Conservation (phyloP, 805 yeast species). For the Yarrowia sp. region DNA sequence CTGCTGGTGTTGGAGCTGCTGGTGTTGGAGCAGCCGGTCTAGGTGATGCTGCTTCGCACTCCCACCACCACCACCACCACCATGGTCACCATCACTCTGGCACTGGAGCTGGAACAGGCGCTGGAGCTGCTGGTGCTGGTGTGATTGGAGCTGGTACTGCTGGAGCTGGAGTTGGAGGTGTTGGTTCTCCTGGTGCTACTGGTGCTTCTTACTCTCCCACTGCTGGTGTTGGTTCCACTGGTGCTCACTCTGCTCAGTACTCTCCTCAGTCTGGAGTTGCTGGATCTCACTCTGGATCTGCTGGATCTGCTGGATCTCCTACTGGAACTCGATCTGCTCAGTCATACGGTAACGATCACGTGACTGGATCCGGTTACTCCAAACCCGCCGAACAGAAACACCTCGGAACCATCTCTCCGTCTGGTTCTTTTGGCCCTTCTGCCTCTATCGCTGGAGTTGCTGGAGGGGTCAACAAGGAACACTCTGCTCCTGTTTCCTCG, state of each 20-base stretch:
- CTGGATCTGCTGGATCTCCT: not conserved
- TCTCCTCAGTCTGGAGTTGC: not conserved
- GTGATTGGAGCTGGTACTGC: not conserved
- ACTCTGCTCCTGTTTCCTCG: not conserved
- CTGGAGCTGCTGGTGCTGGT: not conserved
- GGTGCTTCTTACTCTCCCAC: not conserved
- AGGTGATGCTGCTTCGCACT: not conserved
- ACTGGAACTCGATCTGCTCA: not conserved
- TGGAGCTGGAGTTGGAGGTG: not conserved
- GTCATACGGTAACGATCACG: slow-evolving; percentile 2
- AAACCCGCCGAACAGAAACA: not conserved
- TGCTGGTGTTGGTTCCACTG: not conserved
- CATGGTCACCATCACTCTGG: not conserved
- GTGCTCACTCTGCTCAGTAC: not conserved
- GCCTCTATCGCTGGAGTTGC: not conserved
- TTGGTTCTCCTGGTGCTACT: not conserved
- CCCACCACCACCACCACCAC: too few relatives aligned
- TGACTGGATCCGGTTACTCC: not conserved
- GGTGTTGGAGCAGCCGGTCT: not conserved
- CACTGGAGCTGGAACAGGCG: not conserved
- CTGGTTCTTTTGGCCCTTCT: not conserved
- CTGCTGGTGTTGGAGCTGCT: not conserved
- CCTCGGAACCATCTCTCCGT: slow-evolving; percentile 2
- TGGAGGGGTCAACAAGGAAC: not conserved
- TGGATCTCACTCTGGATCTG: not conserved